Percentiles rank a stretch among this genome's conserved stretches.
Conservation (phyloP, 208 protist species). For the Leishmania guyanensis region DNA sequence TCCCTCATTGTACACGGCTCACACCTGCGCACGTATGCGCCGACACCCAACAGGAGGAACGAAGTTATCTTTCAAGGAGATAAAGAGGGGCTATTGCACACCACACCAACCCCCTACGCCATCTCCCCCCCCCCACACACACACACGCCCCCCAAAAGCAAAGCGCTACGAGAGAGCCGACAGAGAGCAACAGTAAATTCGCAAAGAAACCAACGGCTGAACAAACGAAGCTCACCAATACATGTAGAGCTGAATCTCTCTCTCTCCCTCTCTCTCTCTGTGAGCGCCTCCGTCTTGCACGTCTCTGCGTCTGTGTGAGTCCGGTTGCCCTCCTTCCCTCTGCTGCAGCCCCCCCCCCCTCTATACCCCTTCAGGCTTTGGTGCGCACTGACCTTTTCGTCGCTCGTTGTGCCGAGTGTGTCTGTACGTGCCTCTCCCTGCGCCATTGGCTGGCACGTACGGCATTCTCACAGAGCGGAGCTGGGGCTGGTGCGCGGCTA, state of each 20-base stretch:
- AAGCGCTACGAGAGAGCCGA: neutral
- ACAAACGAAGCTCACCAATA: neutral
- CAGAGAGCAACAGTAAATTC: neutral
- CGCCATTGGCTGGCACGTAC: neutral
- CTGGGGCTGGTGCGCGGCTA: neutral
- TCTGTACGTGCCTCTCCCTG: neutral
- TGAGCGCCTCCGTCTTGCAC: neutral
- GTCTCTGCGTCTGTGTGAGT: neutral
- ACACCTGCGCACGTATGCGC: neutral
- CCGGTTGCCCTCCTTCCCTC: neutral
- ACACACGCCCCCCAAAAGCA: neutral
- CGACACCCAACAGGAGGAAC: neutral
- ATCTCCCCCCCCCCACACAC: neutral
- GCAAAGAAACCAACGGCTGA: neutral
- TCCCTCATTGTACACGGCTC: neutral
- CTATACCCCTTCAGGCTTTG: neutral
- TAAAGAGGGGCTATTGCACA: neutral
- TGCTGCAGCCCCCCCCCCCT: neutral
- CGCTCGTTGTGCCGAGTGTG: neutral
- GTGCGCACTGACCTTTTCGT: neutral
- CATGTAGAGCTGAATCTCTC: neutral
- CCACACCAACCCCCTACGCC: neutral
- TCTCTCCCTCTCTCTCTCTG: neutral
- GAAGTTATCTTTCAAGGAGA: neutral
- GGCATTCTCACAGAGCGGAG: neutral